Conservation (phyloP, 768 basidiomycete species). For the Hypsizygus marmoreus region DNA sequence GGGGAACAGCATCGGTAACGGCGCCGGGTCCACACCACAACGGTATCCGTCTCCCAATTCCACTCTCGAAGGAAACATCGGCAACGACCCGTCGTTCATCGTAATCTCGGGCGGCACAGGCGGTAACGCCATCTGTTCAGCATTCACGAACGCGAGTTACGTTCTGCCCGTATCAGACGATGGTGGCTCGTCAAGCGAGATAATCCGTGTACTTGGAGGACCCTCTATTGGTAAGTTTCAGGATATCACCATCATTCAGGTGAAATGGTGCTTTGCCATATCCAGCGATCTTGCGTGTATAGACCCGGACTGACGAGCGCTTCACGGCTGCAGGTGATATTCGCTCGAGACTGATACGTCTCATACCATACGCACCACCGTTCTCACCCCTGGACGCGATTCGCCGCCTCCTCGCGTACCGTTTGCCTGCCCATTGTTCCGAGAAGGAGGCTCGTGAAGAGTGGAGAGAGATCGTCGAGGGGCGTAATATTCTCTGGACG, state of each 20-base stretch:
- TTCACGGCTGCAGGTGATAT: conserved; percentile 64
- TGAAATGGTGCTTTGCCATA: no score
- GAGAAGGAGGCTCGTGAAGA: conserved; percentile 83
- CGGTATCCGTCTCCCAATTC: conserved; percentile 2
- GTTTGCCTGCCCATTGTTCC: conserved; percentile 67
- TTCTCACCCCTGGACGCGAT: conserved; percentile 73
- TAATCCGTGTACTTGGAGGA: conserved; percentile 86
- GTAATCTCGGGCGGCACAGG: conserved; percentile 95
- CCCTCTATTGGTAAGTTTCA: conserved; percentile 69
- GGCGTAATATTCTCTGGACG: conserved; percentile 75
- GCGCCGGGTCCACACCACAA: conserved; percentile 4
- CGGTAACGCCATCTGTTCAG: conserved; percentile 87
- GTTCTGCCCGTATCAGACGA: conserved; percentile 94
- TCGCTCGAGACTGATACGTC: conserved; percentile 82
- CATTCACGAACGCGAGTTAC: conserved; percentile 78
- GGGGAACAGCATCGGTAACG: conserved; percentile 7
- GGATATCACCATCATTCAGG: neutral
- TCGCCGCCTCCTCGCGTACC: conserved; percentile 73
- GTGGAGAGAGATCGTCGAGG: conserved; percentile 93
- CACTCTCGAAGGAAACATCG: conserved; percentile 4
- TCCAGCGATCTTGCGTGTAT: no score
- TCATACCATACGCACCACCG: conserved; percentile 70
- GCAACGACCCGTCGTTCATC: conserved; percentile 49
- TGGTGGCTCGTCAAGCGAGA: conserved; percentile 94
- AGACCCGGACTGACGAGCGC: no score